These are phyloP conservation scores for Cercospora janseana DNA, from an alignment of 2,329 filamentous ascomycete genomes.

Conservation along the genomic window DNA sequence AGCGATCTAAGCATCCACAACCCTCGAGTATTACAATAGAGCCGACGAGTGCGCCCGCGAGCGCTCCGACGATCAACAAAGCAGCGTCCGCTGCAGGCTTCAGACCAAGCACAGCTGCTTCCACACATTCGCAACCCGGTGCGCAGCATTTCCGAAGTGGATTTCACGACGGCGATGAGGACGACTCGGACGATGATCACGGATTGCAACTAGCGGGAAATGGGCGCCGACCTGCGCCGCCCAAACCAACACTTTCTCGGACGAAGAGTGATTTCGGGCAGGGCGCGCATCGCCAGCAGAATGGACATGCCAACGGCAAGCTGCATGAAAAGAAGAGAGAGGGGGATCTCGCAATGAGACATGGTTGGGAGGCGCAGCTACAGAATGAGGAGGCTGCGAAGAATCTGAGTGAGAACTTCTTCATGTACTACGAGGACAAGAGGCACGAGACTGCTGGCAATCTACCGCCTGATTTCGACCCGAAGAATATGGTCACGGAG, in stretches of 20 bases:
- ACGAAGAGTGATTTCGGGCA: conserved; percentile 25
- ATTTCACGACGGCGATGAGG: conserved; percentile 18
- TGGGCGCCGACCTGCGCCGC: conserved; percentile 15
- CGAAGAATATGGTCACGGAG: conserved; percentile 63
- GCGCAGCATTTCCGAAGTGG: conserved; percentile 20
- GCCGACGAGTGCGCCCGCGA: conserved; percentile 5
- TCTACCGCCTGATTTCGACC: conserved; percentile 58
- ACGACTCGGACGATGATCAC: conserved; percentile 38
- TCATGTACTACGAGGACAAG: conserved; percentile 99
- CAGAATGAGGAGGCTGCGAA: conserved; percentile 80
- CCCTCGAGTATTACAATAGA: conserved; percentile 26
- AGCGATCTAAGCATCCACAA: conserved; percentile 33
- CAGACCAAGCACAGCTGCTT: conserved; percentile 19
- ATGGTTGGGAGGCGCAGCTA: conserved; percentile 91
- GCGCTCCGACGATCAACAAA: conserved; percentile 19
- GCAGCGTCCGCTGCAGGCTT: conserved; percentile 15
- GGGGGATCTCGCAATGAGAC: conserved; percentile 54
- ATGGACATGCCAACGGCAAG: conserved; percentile 8
- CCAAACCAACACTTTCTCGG: conserved; percentile 21
- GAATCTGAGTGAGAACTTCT: conserved; percentile 80
- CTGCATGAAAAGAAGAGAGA: conserved; percentile 15
- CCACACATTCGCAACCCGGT: conserved; percentile 18
- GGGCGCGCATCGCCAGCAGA: conserved; percentile 10
- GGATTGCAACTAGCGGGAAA: conserved; percentile 54
- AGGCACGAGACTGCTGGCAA: conserved; percentile 92